phyloP scores from a whole-genome alignment of 2,329 filamentous ascomycete species.

The Penicillium sp. region DNA sequence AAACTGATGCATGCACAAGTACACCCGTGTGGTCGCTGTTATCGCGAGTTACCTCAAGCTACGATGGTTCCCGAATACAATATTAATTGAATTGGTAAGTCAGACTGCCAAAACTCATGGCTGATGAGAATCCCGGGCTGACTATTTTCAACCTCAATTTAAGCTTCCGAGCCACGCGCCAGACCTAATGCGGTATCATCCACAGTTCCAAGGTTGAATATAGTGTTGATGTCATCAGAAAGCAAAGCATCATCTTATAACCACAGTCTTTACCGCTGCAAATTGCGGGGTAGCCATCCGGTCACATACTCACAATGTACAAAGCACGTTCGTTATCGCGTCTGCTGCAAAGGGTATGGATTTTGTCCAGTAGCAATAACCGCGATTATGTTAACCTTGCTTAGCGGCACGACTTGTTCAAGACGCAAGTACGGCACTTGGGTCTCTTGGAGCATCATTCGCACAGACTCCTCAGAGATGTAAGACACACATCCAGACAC shows the following conservation, averaged over 20 bases:
- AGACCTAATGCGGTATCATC: too few relatives aligned
- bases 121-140: too few relatives aligned
- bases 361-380: not conserved
- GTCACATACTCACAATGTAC: slow-evolving; percentile 4
- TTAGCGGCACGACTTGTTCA: slow-evolving; percentile 9
- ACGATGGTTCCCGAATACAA: too few relatives aligned
- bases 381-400: not conserved
- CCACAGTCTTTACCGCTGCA: not conserved
- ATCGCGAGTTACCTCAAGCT: too few relatives aligned
- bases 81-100: too few relatives aligned
- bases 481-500: slow-evolving; percentile 3
- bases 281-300: not conserved
- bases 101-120: too few relatives aligned
- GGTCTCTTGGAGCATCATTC: slow-evolving; percentile 27
- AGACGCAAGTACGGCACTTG: slow-evolving; percentile 18
- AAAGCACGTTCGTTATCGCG: slow-evolving; percentile 3
- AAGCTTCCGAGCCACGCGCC: too few relatives aligned
- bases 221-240: slow-evolving; percentile 13
- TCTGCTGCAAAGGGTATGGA: slow-evolving; percentile 2
- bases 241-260: not conserved
- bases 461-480: slow-evolving; percentile 26
- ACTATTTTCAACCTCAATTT: too few relatives aligned
- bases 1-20: too few relatives aligned
- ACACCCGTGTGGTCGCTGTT: too few relatives aligned
- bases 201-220: too few relatives aligned